Conservation (phyloP, 2,329 filamentous ascomycete species). For the Zasmidium angulare region DNA sequence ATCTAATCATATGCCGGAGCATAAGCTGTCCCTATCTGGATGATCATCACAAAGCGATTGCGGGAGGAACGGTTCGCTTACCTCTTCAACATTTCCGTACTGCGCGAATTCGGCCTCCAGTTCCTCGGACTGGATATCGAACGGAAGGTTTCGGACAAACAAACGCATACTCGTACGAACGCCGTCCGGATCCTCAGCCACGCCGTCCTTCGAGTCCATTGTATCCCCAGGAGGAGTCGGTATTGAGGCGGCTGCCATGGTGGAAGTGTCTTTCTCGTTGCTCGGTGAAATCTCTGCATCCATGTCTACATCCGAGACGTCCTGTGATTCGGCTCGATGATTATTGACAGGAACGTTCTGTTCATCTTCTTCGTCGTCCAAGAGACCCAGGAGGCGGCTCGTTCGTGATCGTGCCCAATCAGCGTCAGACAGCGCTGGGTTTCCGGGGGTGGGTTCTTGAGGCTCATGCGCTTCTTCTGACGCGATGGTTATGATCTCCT, state of each 20-base stretch:
- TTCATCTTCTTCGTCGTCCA: constrained; percentile 67
- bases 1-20: constrained; percentile 82
- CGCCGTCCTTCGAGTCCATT: constrained; percentile 42
- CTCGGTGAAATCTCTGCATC: neutral
- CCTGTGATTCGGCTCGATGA: constrained; percentile 5
- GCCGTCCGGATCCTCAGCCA: constrained; percentile 52
- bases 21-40: constrained; percentile 99
- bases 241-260: constrained; percentile 11
- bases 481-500: neutral
- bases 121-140: constrained; percentile 74
- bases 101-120: constrained; percentile 68
- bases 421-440: constrained; percentile 63
- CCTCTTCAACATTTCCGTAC: constrained; percentile 82
- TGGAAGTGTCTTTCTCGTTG: neutral
- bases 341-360: neutral
- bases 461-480: constrained; percentile 7
- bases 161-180: constrained; percentile 74
- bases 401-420: constrained; percentile 93
- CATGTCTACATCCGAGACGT: neutral
- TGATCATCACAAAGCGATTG: constrained; percentile 75
- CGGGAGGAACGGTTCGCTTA: constrained; percentile 53
- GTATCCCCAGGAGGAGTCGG: constrained; percentile 29
- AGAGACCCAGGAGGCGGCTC: constrained; percentile 78
- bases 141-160: constrained; percentile 87
- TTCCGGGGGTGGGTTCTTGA: constrained; percentile 15